Evolutionary conservation across 495 filamentous ascomycete species (phyloP).

Genomic region (Penicillium odoratum): DNA sequence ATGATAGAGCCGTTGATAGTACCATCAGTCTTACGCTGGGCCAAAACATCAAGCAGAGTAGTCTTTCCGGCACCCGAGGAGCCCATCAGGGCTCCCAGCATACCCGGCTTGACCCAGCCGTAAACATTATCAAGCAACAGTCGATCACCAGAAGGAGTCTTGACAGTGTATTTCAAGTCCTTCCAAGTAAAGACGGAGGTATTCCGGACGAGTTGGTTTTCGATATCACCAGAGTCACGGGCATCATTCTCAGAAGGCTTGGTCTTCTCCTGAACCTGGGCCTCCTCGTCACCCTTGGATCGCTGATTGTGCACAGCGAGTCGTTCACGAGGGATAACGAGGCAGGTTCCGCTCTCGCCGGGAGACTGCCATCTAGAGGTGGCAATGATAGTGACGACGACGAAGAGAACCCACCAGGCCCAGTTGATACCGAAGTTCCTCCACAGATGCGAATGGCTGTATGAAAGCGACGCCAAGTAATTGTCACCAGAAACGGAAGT

Average conservation of each 20-base stretch:
- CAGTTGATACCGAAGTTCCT: slow-evolving; percentile 49
- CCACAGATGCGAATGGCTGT: slow-evolving; percentile 48
- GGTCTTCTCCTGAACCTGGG: slow-evolving; percentile 28
- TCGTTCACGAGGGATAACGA: slow-evolving; percentile 44
- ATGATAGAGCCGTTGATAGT: slow-evolving; percentile 84
- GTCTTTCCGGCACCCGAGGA: slow-evolving; percentile 66
- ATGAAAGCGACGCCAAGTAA: slow-evolving; percentile 52
- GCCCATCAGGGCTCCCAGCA: slow-evolving; percentile 72
- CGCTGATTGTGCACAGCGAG: slow-evolving; percentile 22
- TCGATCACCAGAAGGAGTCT: slow-evolving; percentile 41
- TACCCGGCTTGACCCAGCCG: slow-evolving; percentile 89
- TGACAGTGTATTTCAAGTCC: slow-evolving; percentile 56
- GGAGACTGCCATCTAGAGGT: slow-evolving; percentile 39
- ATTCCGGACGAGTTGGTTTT: slow-evolving; percentile 41
- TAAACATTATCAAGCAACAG: slow-evolving; percentile 72
- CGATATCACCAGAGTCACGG: slow-evolving; percentile 10
- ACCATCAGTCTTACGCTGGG: slow-evolving; percentile 78
- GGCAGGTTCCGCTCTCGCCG: slow-evolving; percentile 30
- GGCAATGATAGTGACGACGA: slow-evolving; percentile 36
- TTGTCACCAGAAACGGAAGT: slow-evolving; percentile 43
- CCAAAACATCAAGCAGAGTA: slow-evolving; percentile 54
- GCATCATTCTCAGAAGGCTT: slow-evolving; percentile 18
- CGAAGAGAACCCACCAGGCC: slow-evolving; percentile 47
- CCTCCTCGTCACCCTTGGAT: slow-evolving; percentile 31
- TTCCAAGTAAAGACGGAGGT: slow-evolving; percentile 62